Base-by-base conservation (phyloP, 1,284 basidiomycete species). In the Puccinia polysora region DNA sequence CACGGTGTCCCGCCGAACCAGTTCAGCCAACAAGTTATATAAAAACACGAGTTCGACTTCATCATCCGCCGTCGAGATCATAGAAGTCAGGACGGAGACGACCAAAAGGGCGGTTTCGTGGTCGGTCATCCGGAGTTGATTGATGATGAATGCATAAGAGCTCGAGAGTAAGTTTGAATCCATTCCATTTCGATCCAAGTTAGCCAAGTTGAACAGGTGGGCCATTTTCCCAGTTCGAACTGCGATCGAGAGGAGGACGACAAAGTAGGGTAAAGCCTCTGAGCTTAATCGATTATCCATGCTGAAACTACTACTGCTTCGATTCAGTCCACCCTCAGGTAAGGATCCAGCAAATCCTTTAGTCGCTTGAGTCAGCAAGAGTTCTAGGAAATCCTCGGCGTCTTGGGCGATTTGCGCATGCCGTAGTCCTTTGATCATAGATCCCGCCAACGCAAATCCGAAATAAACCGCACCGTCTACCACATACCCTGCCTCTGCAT, bases 361-460 rank as follows among this genome's bases (percentile, higher is more conserved):
- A 12, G 50, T 45, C 14, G 68, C 50, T 59, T 70, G 59, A 18
- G 62, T 30, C 15, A 60, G 40, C 25, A 68, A 52, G 10, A 23
- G 49, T 28, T 71, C 55, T 10, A 73, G 53, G 14, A 63, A 53
- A 3, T 55, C 58, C 40, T 60, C 65, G 15, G 50, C 73, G 3
- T 70, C 73, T 38, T 60, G 58, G 18, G 65, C 49, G 12, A 30
- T 68, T 32, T 43, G 47, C 20, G 49, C 83, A 76, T 88, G 86
- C 43, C 91, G 86, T 65, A 91, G 81, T 30, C 91, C 91, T 78
- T 91, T 91, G 84, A 91, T 90, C 67, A 94, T 85, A 75, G 90
- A 85, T 0, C 89, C 84, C 0, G 90, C 86, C 14, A 94, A 81
- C 7, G 89, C 87, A 79, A 93, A 90, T 15, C 88, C 89, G 79